Evolutionary conservation across 768 basidiomycete genomes (phyloP).

Genomic region (Lactarius deliciosus): DNA sequence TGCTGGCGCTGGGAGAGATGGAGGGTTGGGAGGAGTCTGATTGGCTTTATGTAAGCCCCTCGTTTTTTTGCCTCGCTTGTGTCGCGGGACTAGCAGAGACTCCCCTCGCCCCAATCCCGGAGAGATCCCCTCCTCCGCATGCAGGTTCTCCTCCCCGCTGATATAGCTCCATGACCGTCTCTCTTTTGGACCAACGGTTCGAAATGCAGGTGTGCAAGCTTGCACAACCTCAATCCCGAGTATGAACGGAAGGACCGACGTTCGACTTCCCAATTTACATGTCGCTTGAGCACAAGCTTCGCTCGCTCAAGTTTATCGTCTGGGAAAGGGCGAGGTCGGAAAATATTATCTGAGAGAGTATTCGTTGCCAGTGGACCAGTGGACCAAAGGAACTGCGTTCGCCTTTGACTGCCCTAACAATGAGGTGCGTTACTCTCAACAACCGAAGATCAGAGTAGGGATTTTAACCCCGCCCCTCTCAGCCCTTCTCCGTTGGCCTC

Average conservation of each 20-base stretch:
- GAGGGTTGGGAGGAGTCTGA: too few species aligned
- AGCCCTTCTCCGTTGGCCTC: too few species aligned
- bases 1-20: too few species aligned
- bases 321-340: not conserved
- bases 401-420: not conserved
- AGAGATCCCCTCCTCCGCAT: too few species aligned
- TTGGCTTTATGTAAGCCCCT: too few species aligned
- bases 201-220: conserved; percentile 43
- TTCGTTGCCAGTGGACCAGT: too few species aligned
- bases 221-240: conserved; percentile 38
- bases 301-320: not conserved
- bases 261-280: not conserved
- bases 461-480: not conserved
- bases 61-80: too few species aligned
- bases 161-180: not conserved
- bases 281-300: not conserved
- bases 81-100: too few species aligned
- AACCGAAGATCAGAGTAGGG: not conserved
- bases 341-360: not conserved
- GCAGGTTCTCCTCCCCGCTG: not conserved
- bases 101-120: too few species aligned
- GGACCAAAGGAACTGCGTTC: not conserved
- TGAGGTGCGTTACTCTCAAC: not conserved
- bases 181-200: not conserved
- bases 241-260: not conserved